Evolutionary conservation across 257 asterid species (phyloP).

Genomic region (Capsicum baccatum): DNA sequence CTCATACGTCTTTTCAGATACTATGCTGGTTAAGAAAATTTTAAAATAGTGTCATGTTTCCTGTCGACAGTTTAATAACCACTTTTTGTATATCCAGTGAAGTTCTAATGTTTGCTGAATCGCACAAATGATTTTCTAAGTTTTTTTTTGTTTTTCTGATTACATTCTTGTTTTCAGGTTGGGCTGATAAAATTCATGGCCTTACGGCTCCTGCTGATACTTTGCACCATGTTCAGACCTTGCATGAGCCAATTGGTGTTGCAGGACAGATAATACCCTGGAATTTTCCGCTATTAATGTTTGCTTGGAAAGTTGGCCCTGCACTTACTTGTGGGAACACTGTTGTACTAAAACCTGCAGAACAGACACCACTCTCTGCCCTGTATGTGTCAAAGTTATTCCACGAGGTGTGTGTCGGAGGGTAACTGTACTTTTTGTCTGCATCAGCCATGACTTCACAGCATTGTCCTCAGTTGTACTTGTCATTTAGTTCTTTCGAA

Average conservation of each 20-base stretch:
- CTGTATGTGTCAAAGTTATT: too few species aligned
- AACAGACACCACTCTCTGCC: too few species aligned
- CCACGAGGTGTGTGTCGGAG: not conserved
- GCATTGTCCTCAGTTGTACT: not conserved
- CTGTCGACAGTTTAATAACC: not conserved
- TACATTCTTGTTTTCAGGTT: slow-evolving; percentile 42
- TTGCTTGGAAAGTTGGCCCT: too few species aligned
- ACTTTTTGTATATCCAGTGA: not conserved
- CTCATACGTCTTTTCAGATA: slow-evolving; percentile 62
- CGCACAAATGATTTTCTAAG: not conserved
- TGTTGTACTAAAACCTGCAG: too few species aligned
- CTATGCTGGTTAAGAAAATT: slow-evolving; percentile 58
- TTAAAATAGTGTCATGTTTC: not conserved
- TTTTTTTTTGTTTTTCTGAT: not conserved
- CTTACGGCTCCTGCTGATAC: slow-evolving; percentile 76
- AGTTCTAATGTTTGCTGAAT: not conserved
- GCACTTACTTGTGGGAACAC: too few species aligned
- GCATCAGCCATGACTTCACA: not conserved
- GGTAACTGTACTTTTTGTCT: not conserved
- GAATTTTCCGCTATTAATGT: too few species aligned
- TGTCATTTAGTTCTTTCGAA: not conserved
- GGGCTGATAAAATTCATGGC: slow-evolving; percentile 83
- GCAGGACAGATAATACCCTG: too few species aligned
- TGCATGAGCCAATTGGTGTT: too few species aligned
- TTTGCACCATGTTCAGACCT: slow-evolving; percentile 52